These are phyloP conservation scores for Yarrowia sp. DNA, from an alignment of 805 yeast species.

Conservation along the genomic window DNA sequence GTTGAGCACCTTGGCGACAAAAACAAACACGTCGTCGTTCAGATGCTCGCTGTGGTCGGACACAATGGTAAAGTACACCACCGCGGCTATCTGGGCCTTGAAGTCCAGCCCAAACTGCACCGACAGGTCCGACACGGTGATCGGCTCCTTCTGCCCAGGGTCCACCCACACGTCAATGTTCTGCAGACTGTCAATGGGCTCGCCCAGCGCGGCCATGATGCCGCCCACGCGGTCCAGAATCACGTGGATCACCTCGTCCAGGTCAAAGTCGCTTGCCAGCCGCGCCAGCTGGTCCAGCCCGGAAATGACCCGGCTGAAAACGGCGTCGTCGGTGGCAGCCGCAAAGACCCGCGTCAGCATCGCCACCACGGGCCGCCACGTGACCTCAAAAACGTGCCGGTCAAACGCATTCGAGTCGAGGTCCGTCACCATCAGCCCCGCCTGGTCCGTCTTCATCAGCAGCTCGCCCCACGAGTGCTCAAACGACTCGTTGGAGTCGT, in stretches of 20 bases:
- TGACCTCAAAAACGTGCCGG: constrained; percentile 60
- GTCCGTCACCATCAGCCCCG: constrained; percentile 27
- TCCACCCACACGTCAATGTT: constrained; percentile 46
- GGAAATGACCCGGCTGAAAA: constrained; percentile 80
- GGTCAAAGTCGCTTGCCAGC: constrained; percentile 63
- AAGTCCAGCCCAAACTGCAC: constrained; percentile 85
- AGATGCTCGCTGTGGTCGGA: neutral
- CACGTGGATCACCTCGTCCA: constrained; percentile 46
- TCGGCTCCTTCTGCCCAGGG: constrained; percentile 45
- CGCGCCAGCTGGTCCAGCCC: constrained; percentile 81
- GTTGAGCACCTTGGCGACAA: constrained; percentile 15
- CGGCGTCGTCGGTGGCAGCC: constrained; percentile 85
- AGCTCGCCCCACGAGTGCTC: constrained; percentile 58
- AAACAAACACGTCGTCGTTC: neutral
- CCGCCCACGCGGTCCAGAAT: constrained; percentile 43
- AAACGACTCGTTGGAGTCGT: constrained; percentile 87
- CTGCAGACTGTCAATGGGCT: constrained; percentile 38
- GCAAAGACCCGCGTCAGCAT: constrained; percentile 76
- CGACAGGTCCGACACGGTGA: constrained; percentile 77
- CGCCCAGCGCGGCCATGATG: constrained; percentile 62
- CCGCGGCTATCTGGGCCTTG: constrained; percentile 85
- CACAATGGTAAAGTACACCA: constrained; percentile 74
- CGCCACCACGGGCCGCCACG: constrained; percentile 62
- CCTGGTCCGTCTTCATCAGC: constrained; percentile 32
- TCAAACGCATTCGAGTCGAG: constrained; percentile 53